A percentile compares a stretch with the other conserved stretches of the same genome.
Conservation (phyloP, 2,329 filamentous ascomycete species). For the Pseudofabraea citricarpa region DNA sequence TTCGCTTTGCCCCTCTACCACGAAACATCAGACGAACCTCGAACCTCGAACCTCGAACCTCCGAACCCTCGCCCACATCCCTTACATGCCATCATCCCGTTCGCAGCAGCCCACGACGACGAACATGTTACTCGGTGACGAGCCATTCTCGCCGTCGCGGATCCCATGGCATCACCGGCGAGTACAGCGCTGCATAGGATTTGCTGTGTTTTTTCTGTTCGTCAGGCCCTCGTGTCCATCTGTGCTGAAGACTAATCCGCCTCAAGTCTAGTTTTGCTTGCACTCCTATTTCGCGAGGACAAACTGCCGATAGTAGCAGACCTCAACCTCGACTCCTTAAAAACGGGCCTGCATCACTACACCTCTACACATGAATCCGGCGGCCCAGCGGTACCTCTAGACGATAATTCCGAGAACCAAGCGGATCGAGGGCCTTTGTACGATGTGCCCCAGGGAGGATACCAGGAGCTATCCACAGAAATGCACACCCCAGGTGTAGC, state of each 20-base stretch:
- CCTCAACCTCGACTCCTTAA: not conserved
- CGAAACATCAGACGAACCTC: no score
- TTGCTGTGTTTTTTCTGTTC: not conserved
- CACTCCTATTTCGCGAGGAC: not conserved
- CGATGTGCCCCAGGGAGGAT: not conserved
- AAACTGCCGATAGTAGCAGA: not conserved
- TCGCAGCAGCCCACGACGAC: no score
- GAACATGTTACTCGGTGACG: no score
- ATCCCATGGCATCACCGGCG: slow-evolving; percentile 1
- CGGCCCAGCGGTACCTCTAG: not conserved
- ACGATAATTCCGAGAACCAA: not conserved
- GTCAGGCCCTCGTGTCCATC: not conserved
- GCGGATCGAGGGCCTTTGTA: not conserved
- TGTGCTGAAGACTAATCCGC: not conserved
- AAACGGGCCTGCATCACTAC: not conserved
- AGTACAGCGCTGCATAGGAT: not conserved
- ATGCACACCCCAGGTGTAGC: not conserved
- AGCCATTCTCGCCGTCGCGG: not conserved
- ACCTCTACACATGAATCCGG: not conserved
- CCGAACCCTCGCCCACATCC: no score
- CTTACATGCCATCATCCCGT: no score
- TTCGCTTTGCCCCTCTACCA: no score
- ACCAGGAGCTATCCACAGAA: not conserved
- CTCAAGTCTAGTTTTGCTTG: not conserved
- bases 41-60: no score